Percentiles rank a stretch among this genome's conserved stretches.
Evolutionary conservation across 2,329 filamentous ascomycete species (phyloP).

Genomic region (Venturia oleaginea): DNA sequence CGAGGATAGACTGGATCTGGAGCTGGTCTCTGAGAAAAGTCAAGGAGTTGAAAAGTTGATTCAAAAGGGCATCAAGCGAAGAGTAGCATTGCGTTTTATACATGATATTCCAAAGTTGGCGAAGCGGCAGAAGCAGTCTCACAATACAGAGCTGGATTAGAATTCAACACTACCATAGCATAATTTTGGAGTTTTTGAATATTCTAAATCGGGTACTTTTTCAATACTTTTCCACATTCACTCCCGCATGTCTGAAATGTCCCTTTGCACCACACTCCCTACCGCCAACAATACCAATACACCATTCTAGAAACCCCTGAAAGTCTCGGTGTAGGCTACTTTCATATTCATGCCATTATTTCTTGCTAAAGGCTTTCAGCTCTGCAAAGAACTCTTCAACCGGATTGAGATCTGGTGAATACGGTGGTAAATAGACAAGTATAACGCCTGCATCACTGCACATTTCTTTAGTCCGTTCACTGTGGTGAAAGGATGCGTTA

Average conservation of each 20-base stretch:
- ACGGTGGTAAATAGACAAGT: conserved; percentile 9
- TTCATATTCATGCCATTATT: conserved; percentile 18
- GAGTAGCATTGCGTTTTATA: conserved; percentile 5
- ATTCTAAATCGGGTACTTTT: not conserved
- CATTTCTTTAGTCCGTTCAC: conserved; percentile 22
- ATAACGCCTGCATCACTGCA: conserved; percentile 17
- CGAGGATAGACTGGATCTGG: conserved; percentile 1
- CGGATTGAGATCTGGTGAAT: conserved; percentile 17
- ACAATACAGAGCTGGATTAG: conserved; percentile 1
- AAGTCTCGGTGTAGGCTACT: conserved; percentile 11
- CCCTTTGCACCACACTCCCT: conserved; percentile 14
- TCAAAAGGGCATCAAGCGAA: conserved; percentile 4
- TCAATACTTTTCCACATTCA: conserved; percentile 13
- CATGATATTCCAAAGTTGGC: not conserved
- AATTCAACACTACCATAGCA: not conserved
- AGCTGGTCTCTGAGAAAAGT: not conserved
- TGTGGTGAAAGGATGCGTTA: conserved; percentile 27
- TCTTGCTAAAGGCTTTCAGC: conserved; percentile 21
- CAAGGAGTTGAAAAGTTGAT: not conserved
- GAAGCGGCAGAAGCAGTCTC: conserved; percentile 3
- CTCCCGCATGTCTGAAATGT: conserved; percentile 14
- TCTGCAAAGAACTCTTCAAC: conserved; percentile 22
- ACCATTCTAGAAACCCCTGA: conserved; percentile 12
- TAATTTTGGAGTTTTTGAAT: conserved; percentile 5
- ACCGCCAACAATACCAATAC: conserved; percentile 13